phyloP scores from a whole-genome alignment of 176 grass and related monocot species.

The Canna indica region DNA sequence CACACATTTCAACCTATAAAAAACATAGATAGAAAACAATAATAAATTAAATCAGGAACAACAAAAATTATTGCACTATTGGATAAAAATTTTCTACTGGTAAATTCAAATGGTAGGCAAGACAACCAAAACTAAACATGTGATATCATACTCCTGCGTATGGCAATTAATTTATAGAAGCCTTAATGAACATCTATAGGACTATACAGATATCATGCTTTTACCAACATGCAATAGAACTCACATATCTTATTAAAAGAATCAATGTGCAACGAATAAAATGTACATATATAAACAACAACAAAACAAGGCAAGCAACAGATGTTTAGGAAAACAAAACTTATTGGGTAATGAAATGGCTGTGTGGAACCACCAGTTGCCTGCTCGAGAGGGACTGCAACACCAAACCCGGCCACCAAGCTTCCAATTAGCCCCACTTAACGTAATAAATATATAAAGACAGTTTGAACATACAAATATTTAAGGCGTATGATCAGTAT shows the following conservation, averaged over 20 bases:
- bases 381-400: constrained; percentile 80
- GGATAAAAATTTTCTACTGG: no score
- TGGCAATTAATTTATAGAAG: no score
- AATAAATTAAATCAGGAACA: no score
- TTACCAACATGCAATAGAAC: no score
- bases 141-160: no score
- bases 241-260: background rate
- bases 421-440: constrained; percentile 97
- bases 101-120: no score
- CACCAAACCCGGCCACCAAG: constrained; percentile 97
- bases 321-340: constrained; percentile 22
- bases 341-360: constrained; percentile 94
- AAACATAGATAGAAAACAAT: no score
- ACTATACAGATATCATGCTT: no score
- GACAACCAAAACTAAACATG: no score
- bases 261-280: background rate
- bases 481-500: background rate
- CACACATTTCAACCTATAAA: no score
- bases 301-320: background rate
- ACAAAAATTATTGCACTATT: no score
- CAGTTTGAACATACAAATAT: constrained; percentile 46
- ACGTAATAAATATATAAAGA: constrained; percentile 98
- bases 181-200: no score
- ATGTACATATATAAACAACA: background rate
- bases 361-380: constrained; percentile 58